phyloP scores from a whole-genome alignment of 768 basidiomycete genomes.

The Russula sp. region DNA sequence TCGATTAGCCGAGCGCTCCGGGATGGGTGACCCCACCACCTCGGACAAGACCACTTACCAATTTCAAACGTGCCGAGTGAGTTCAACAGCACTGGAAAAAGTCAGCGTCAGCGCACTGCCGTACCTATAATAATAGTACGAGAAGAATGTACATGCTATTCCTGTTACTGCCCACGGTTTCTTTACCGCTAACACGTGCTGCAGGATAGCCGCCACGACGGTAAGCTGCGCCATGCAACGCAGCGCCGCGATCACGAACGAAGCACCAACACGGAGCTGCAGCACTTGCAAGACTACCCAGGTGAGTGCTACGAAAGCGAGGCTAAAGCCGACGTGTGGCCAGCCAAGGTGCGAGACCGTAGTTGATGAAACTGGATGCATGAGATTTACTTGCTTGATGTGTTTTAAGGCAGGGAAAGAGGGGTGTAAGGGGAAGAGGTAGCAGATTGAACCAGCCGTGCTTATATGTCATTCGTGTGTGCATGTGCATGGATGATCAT shows the following conservation, averaged over 20 bases:
- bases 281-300: neutral
- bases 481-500: too few relatives aligned
- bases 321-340: conserved; percentile 51
- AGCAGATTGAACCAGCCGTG: too few relatives aligned
- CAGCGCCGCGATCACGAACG: neutral
- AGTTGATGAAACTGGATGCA: conserved; percentile 29
- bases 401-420: too few relatives aligned
- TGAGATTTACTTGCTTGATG: conserved; percentile 2
- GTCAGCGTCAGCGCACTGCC: neutral
- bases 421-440: too few relatives aligned
- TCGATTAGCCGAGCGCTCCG: too few relatives aligned
- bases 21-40: too few relatives aligned
- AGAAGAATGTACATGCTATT: neutral
- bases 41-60: conserved; percentile 28
- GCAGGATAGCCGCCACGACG: neutral
- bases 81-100: neutral
- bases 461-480: too few relatives aligned
- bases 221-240: neutral
- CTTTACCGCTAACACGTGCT: neutral
- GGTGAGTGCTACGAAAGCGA: conserved; percentile 51
- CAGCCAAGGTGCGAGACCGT: conserved; percentile 41
- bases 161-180: neutral
- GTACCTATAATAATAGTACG: neutral
- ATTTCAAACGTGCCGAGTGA: neutral
- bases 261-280: neutral